These are phyloP conservation scores for Niebla homalea DNA, from an alignment of 495 filamentous ascomycete genomes.

Conservation along the genomic window DNA sequence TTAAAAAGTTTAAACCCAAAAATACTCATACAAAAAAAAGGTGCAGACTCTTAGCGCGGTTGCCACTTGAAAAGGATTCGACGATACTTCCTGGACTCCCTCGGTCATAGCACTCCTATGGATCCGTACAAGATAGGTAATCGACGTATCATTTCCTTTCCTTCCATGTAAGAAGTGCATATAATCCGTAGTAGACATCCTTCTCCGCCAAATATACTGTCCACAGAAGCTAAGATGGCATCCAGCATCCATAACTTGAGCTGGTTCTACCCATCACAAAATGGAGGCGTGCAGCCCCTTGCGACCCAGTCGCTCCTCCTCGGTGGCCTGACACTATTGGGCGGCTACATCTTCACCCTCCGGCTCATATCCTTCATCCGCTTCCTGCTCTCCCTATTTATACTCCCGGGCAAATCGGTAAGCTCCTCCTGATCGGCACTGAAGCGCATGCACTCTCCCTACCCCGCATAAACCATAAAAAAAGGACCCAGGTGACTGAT, in stretches of 20 bases:
- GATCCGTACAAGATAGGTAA: no score
- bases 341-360: conserved; percentile 25
- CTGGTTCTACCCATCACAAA: conserved; percentile 7
- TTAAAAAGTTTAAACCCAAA: no score
- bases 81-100: no score
- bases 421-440: conserved; percentile 4
- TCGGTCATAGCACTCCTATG: no score
- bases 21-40: no score
- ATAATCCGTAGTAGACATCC: no score
- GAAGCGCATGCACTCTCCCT: not conserved
- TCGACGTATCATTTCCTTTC: no score
- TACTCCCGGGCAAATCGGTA: conserved; percentile 56
- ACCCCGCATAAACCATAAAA: not conserved
- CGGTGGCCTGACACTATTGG: not conserved
- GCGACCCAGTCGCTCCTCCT: not conserved
- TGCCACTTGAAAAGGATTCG: no score
- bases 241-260: conserved; percentile 4
- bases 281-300: not conserved
- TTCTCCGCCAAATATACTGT: no score
- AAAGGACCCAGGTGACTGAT: not conserved
- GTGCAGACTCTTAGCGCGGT: no score
- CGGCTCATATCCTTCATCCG: conserved; percentile 48
- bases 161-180: no score
- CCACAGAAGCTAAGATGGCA: conserved; percentile 1
- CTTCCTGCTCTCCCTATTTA: conserved; percentile 60